Base-by-base conservation (phyloP, 1,284 basidiomycete genomes). In the Anthracocystis panici-leucophaei region DNA sequence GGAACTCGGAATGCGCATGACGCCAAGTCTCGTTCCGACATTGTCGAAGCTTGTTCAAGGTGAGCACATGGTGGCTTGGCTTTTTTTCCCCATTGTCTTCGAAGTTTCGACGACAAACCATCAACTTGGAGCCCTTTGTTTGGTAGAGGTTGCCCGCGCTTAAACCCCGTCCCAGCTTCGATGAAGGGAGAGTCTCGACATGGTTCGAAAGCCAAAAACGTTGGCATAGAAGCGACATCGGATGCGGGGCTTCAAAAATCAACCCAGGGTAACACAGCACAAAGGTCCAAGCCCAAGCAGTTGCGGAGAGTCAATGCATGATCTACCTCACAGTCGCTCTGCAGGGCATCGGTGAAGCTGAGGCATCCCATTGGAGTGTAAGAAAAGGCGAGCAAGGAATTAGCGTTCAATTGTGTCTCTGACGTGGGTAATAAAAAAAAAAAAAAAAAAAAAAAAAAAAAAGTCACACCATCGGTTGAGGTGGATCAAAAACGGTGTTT, bases 261-360 rank as follows among this genome's bases (percentile, higher is more conserved):
- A 11, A 33, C 33, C 40, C 40, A 41, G 40, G 40, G 33, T 9
- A 2, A 11, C 35, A 38, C 35, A 48, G 25, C 31, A 51, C n/a
- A 25, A 16, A 29, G 38, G 16, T 42, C 21, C 9, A 49, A 46
- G 29, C 29, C 29, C 31, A 54, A 31, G 27, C 35, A 16, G 20
- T 38, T 33, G 49, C 59, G 59, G 55, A 62, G 59, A 18, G 59
- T 62, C 50, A 50, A 50, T 44, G 1, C n/a, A 62, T 23, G 50
- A 67, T 67, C 65, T 67, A 67, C 65, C 16, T 12, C 57, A 49
- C 59, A 31, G 35, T 25, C 18, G 23, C 18, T 18, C 21, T 44
- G 40, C 53, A 42, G 40, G 20, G 11, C 48, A 49, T 10, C 48
- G 48, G 10, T 16, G 5, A 8, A 3, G n/a, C 9, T 49, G 46